Percentiles rank a stretch among this genome's conserved stretches.
Conservation (phyloP, 228 moss, liverwort and hornwort genomes). For the Sphagnum magellanicum region DNA sequence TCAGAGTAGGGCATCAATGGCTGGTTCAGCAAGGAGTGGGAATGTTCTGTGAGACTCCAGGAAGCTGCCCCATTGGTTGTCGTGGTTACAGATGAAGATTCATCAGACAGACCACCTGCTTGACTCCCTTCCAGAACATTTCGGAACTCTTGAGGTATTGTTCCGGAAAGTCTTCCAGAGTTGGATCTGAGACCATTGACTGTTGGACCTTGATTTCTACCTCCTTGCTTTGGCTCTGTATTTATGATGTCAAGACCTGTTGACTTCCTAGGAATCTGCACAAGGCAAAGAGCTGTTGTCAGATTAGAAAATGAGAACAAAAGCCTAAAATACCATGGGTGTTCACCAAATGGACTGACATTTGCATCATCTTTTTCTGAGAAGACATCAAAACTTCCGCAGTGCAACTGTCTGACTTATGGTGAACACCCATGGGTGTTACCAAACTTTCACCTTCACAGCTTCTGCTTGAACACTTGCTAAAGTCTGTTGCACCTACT, state of each 20-base stretch:
- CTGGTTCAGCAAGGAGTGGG: constrained; percentile 71
- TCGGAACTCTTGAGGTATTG: constrained; percentile 16
- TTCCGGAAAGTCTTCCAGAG: constrained; percentile 21
- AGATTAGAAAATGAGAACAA: too few species aligned
- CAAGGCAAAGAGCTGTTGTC: not conserved
- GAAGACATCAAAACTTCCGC: too few species aligned
- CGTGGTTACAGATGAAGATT: constrained; percentile 24
- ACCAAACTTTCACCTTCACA: too few species aligned
- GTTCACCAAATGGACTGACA: too few species aligned
- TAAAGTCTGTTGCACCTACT: too few species aligned
- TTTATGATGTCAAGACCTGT: constrained; percentile 16
- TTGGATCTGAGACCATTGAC: constrained; percentile 22
- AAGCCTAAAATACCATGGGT: too few species aligned
- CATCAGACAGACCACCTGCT: constrained; percentile 20
- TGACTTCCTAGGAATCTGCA: constrained; percentile 36
- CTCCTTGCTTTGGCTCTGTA: constrained; percentile 22
- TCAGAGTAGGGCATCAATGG: constrained; percentile 88
- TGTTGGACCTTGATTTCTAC: constrained; percentile 20
- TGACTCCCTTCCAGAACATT: constrained; percentile 19
- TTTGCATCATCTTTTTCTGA: too few species aligned
- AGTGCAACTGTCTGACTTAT: too few species aligned
- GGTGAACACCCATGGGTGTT: too few species aligned
- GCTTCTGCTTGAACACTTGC: too few species aligned
- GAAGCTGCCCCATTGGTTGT: constrained; percentile 25
- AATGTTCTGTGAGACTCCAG: constrained; percentile 53